Evolutionary conservation across 23 red algal genomes (phyloP), one percentile per base, ranked within the genome.

Genomic region (Pyropia haitanensis): DNA sequence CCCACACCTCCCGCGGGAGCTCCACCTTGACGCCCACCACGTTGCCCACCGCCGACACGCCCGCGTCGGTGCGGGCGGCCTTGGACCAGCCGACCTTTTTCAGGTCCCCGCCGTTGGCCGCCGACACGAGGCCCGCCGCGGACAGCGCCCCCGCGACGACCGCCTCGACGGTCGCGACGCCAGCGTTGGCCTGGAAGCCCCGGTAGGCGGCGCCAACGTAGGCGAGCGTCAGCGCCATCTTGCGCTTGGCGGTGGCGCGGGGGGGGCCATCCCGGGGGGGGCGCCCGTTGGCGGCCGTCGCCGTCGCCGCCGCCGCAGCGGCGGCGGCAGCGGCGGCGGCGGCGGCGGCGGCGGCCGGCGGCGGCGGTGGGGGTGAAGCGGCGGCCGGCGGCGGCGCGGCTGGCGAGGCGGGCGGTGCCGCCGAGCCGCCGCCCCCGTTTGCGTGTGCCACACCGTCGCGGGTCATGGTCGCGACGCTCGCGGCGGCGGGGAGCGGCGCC

Each of bases 41-140:
- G 31, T 96, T 83, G 3, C 60, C 82, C 1, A 78, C 91, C 2
- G 91, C 91, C 23, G 67, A 75, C 49, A 96, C 91, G 58, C 91
- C 91, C n/a, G 74, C 72, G 56, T 96, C 91, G 33, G 91, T 96
- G 26, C 91, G 77, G 16, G 91, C 82, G 14, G 91, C 91, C 15
- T 75, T 44, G 17, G 80, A 81, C 91, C 91, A 96, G 39, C 76
- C 44, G 8, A 96, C 72, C 32, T 95, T 95, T 20, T 71, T 48
- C 50, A 87, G 24, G 17, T 61, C 28, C 56, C 72, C 72, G 9
- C 63, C 22, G 72, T 88, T 88, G 17, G 48, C 61, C 4, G 46
- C 56, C 3, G 63, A 49, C 25, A 95, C 78, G 30, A 71, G 51
- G 56, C 77, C 68, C 13, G 68, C 50, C 1, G 22, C 48, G 60